phyloP scores from a whole-genome alignment of 75 land plant species.

The Larix kaempferi region DNA sequence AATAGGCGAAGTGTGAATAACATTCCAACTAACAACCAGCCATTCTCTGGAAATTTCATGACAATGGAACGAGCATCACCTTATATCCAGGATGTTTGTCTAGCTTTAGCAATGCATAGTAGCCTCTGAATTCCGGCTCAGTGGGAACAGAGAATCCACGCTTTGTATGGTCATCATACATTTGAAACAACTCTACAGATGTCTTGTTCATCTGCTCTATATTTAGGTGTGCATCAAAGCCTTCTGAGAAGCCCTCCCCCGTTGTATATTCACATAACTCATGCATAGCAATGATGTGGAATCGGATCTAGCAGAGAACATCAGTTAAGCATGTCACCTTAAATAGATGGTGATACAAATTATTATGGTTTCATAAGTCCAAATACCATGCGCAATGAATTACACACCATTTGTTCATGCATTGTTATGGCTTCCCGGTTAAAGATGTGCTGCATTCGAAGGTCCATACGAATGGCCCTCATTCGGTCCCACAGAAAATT shows the following conservation, averaged over 20 bases:
- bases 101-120: slow-evolving; percentile 94
- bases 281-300: slow-evolving; percentile 98
- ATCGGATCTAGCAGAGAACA: slow-evolving; percentile 66
- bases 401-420: slow-evolving; percentile 95
- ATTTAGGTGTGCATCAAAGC: slow-evolving; percentile 99
- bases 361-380: neutral
- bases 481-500: slow-evolving; percentile 98
- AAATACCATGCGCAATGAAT: neutral
- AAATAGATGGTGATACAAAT: neutral
- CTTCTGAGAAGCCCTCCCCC: slow-evolving; percentile 95
- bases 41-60: slow-evolving; percentile 7
- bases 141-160: slow-evolving; percentile 56
- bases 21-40: slow-evolving; percentile 10
- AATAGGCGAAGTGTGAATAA: slow-evolving; percentile 15
- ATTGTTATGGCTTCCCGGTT: slow-evolving; percentile 68
- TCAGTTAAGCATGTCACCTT: neutral
- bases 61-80: slow-evolving; percentile 39
- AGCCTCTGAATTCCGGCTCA: slow-evolving; percentile 93
- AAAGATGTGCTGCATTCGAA: slow-evolving; percentile 98
- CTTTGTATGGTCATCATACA: slow-evolving; percentile 97
- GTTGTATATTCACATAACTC: slow-evolving; percentile 90
- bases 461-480: slow-evolving; percentile 96
- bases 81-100: slow-evolving; percentile 97
- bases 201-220: slow-evolving; percentile 99
- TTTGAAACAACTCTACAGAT: slow-evolving; percentile 92